These are phyloP conservation scores for Collybia mongolica DNA, from an alignment of 768 basidiomycete genomes.

Conservation along the genomic window DNA sequence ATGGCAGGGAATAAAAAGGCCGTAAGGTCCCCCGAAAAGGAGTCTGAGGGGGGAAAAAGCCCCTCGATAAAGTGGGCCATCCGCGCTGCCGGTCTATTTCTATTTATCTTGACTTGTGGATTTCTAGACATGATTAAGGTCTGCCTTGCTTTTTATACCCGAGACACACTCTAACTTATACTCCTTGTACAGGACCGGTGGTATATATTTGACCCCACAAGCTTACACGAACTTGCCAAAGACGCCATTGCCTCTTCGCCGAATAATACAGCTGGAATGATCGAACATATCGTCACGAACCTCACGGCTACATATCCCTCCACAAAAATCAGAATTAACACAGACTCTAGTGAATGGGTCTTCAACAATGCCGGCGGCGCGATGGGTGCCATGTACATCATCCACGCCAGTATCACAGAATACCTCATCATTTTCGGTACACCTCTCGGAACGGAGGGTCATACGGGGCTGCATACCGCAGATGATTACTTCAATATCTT, in stretches of 20 bases:
- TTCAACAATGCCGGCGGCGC: slow-evolving; percentile 98
- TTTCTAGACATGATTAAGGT: slow-evolving; percentile 70
- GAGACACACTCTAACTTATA: background rate
- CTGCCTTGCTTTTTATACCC: slow-evolving; percentile 4
- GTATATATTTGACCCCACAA: slow-evolving; percentile 80
- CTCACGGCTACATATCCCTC: slow-evolving; percentile 73
- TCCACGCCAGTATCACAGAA: slow-evolving; percentile 96
- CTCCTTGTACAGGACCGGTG: slow-evolving; percentile 60
- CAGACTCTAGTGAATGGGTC: slow-evolving; percentile 80
- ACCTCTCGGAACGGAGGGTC: slow-evolving; percentile 95
- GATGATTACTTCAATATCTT: slow-evolving; percentile 99
- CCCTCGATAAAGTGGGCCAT: slow-evolving; percentile 32
- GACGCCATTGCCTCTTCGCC: slow-evolving; percentile 68
- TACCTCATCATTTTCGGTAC: slow-evolving; percentile 97
- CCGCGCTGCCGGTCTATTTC: slow-evolving; percentile 28
- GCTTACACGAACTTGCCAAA: slow-evolving; percentile 71
- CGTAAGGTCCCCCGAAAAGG: background rate
- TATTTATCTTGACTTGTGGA: slow-evolving; percentile 38
- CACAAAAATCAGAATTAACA: slow-evolving; percentile 50
- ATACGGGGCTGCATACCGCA: slow-evolving; percentile 89
- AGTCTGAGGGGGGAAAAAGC: background rate
- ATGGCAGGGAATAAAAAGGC: slow-evolving; percentile 11
- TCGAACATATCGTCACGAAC: slow-evolving; percentile 78
- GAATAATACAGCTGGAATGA: slow-evolving; percentile 69
- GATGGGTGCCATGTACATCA: slow-evolving; percentile 98